Conservation (phyloP, 768 basidiomycete genomes). For the Dendrothele bispora region DNA sequence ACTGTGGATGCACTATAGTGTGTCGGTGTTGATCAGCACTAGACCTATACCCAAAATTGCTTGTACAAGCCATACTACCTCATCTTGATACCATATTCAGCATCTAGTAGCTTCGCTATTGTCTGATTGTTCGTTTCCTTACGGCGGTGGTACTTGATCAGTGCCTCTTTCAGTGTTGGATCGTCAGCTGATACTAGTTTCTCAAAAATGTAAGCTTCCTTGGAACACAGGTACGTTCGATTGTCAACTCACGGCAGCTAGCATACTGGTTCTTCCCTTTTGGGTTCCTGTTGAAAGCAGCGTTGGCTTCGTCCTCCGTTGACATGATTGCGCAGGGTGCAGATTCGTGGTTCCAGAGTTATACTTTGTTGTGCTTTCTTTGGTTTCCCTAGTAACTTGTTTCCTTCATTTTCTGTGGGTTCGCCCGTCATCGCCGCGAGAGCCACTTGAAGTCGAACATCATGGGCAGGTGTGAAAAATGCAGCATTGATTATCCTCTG, state of each 20-base stretch:
- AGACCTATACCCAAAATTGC: background rate
- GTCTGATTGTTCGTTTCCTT: background rate
- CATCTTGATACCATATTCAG: background rate
- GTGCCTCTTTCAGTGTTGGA: background rate
- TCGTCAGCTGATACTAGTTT: background rate
- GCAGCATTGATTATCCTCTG: background rate
- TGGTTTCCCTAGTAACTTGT: background rate
- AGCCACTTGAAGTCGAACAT: background rate
- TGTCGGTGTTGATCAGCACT: too few relatives aligned
- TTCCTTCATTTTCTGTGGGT: background rate
- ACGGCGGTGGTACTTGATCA: background rate
- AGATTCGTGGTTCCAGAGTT: background rate
- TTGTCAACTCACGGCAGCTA: background rate
- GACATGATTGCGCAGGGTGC: too few relatives aligned
- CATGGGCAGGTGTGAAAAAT: background rate
- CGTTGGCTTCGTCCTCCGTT: background rate
- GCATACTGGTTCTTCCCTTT: background rate
- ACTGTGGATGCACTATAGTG: background rate
- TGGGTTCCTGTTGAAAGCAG: background rate
- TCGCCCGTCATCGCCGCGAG: background rate
- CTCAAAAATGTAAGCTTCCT: background rate
- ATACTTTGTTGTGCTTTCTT: background rate
- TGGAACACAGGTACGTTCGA: background rate
- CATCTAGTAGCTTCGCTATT: background rate
- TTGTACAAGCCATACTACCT: background rate